Evolutionary conservation across 495 filamentous ascomycete genomes (phyloP), one percentile per base, ranked within the genome.

Genomic region (Aspergillus taichungensis): DNA sequence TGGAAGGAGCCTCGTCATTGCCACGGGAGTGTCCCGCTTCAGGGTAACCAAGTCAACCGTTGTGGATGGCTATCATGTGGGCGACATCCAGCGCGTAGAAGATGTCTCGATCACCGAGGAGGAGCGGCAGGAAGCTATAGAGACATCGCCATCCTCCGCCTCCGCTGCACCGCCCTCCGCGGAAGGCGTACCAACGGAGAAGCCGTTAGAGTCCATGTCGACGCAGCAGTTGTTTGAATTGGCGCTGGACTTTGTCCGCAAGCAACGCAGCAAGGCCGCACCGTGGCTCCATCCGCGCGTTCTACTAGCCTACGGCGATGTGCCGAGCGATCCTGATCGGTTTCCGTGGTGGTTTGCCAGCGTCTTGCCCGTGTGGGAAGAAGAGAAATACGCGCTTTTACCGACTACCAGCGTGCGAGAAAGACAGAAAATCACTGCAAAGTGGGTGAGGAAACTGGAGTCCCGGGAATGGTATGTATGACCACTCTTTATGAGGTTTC

Each of bases 311-410:
- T 92, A 90, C 55, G 88, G 88, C 6, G 74, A 80, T 32, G 80
- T 78, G 11, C 89, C 88, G 0, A 68, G 74, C 6, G 87, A 95
- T 59, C 79, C 87, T 2, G 79, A 80, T 1, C 56, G 77, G 9
- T 92, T 95, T 53, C 85, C 88, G 0, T 96, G 87, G 72, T 96
- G 90, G 90, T 84, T 96, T 49, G 88, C 87, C 11, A 84, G 76
- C 52, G 78, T 94, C 40, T 57, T 94, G 8, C 88, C 87, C 11
- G 77, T 90, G 30, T 72, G 73, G 33, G 85, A 88, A 12, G 72
- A 80, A 14, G 83, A 94, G 48, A 91, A 90, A 55, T 94, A 94
- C 52, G 71, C 69, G 7, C 63, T 95, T 13, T 63, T 95, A 27
- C 60, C 66, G 8, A 83, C 82, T 4, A 79, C 64, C 3, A 91